A percentile compares a stretch with the other conserved stretches of the same genome.
phyloP scores from a whole-genome alignment of 1,284 basidiomycete genomes.

The Rhodotorula mucilaginosa region DNA sequence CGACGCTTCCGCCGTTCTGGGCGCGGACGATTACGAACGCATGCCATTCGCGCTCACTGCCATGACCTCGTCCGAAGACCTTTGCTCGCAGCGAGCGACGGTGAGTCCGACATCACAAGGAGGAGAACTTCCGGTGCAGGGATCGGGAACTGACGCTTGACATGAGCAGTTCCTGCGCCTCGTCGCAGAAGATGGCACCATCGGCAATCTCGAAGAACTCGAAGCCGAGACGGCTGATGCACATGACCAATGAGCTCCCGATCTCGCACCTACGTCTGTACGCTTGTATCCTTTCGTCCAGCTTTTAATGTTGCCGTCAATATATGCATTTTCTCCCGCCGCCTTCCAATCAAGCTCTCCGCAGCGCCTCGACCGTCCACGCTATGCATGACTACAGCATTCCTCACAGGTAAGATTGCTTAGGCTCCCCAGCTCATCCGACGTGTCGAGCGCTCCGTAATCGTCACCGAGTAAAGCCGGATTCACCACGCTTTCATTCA shows the following conservation, averaged over 20 bases:
- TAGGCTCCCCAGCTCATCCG: no score
- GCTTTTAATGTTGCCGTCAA: not conserved
- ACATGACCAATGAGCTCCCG: not conserved
- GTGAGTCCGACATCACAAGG: constrained; percentile 51
- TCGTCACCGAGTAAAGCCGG: no score
- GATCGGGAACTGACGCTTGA: not conserved
- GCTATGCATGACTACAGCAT: no score
- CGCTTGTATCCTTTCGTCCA: no score
- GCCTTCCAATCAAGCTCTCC: no score
- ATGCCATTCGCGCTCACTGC: constrained; percentile 60
- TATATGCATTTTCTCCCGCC: no score
- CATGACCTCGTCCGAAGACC: constrained; percentile 45
- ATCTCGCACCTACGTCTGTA: not conserved
- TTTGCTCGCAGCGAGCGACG: constrained; percentile 60
- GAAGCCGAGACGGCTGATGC: constrained; percentile 20
- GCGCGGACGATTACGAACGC: constrained; percentile 58
- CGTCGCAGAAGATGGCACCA: constrained; percentile 28
- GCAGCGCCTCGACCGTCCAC: no score
- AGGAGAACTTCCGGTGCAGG: not conserved
- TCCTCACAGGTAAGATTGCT: no score
- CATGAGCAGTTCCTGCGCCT: constrained; percentile 15
- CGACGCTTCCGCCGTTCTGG: constrained; percentile 58
- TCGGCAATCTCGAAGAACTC: constrained; percentile 19
- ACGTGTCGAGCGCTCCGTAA: no score
- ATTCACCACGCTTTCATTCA: not conserved